Evolutionary conservation across 1,284 basidiomycete genomes (phyloP), one percentile per base, ranked within the genome.

Genomic region (Puccinia horiana): DNA sequence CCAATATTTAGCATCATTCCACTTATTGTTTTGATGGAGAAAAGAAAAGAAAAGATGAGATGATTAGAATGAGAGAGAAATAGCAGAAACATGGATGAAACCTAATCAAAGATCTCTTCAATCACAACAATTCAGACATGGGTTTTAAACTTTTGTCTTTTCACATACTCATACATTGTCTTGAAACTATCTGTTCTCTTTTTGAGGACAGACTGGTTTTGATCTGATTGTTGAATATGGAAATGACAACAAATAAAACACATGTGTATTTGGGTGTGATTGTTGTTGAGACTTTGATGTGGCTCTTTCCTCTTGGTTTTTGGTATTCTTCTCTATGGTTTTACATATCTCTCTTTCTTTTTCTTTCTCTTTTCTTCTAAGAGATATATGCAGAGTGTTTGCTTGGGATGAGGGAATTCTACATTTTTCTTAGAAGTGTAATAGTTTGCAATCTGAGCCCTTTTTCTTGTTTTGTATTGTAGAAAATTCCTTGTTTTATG

Each of bases 401-500:
- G 69, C 69, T 65, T 61, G 69, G 69, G 69, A 72, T 72, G 69
- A 72, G n/a, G 69, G 69, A 72, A 49, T 49, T 52, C 16, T 23
- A n/a, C 9, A 32, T n/a, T 72, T 72, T 47, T 72, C 47, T 49
- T n/a, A n/a, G 49, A 49, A 72, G 69, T 72, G 69, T 72, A 72
- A 72, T 72, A 72, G 69, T 72, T 72, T 72, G 69, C 69, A 72
- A 72, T 72, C 69, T 18, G 69, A 72, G 69, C 69, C 69, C 69
- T 44, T 29, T 40, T 40, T 42, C 42, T 63, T 63, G 16, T 23
- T n/a, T n/a, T n/a, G n/a, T n/a, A n/a, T n/a, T n/a, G n/a, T n/a
- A n/a, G n/a, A n/a, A n/a, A n/a, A n/a, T n/a, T n/a, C n/a, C n/a
- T n/a, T n/a, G n/a, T n/a, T n/a, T n/a, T n/a, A n/a, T n/a, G n/a